phyloP scores from a whole-genome alignment of 148 eudicot species.

The Polygonum aviculare region DNA sequence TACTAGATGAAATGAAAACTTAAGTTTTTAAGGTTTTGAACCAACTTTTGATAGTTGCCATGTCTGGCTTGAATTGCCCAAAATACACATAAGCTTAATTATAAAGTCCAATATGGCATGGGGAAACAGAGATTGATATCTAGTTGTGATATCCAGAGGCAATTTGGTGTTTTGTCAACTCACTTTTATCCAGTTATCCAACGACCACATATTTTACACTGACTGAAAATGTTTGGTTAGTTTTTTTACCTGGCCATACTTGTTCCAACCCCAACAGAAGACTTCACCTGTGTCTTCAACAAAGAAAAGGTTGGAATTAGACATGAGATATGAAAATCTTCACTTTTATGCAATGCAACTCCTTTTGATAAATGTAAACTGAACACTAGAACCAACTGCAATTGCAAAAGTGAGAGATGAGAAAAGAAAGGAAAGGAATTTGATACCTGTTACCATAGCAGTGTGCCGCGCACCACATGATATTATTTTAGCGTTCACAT shows the following conservation, averaged over 20 bases:
- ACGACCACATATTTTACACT: no score
- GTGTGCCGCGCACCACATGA: slow-evolving; percentile 98
- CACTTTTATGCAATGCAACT: background rate
- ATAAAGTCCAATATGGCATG: no score
- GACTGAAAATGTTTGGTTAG: no score
- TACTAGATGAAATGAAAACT: no score
- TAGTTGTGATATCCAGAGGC: no score
- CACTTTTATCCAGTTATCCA: no score
- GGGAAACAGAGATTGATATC: no score
- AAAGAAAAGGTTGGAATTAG: slow-evolving; percentile 7
- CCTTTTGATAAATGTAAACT: background rate
- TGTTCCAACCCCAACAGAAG: slow-evolving; percentile 99
- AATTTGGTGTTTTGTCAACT: no score
- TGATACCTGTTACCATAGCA: slow-evolving; percentile 77
- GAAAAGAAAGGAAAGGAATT: background rate
- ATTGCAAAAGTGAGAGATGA: background rate
- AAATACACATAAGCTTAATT: no score
- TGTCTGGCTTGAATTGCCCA: no score
- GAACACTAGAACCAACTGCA: background rate
- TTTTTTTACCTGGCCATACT: slow-evolving; percentile 85
- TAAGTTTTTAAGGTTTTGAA: no score
- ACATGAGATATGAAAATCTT: background rate
- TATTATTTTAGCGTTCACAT: slow-evolving; percentile 45
- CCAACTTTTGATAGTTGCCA: no score
- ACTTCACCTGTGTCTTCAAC: slow-evolving; percentile 63